phyloP scores from a whole-genome alignment of 352 stramenopile species.

The Globisporangium emineosum region DNA sequence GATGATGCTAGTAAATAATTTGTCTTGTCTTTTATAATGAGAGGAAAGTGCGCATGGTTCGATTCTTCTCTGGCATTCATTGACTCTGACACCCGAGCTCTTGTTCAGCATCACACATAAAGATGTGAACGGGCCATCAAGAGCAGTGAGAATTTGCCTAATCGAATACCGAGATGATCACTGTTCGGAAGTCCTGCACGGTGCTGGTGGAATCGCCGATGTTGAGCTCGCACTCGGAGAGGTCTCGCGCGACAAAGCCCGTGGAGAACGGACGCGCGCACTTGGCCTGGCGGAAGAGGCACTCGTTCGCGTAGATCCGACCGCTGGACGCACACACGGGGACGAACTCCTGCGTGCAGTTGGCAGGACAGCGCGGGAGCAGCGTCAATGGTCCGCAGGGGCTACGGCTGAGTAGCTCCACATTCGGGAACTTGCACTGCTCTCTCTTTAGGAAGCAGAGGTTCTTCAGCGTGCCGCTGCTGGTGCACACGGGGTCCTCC shows the following conservation, averaged over 20 bases:
- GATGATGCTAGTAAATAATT: constrained; percentile 13
- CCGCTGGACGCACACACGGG: constrained; percentile 53
- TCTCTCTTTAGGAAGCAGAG: constrained; percentile 35
- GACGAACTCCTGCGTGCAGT: constrained; percentile 34
- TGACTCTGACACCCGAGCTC: neutral
- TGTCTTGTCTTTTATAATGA: constrained; percentile 9
- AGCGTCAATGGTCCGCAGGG: constrained; percentile 23
- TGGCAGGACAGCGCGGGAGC: constrained; percentile 30
- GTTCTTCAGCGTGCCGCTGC: constrained; percentile 42
- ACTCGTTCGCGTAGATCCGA: constrained; percentile 52
- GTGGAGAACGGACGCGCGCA: constrained; percentile 26
- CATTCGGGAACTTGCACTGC: constrained; percentile 24
- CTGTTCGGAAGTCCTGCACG: constrained; percentile 8
- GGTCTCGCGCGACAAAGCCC: constrained; percentile 18
- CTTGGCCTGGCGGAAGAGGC: constrained; percentile 45
- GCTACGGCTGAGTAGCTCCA: constrained; percentile 23
- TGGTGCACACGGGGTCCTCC: constrained; percentile 51
- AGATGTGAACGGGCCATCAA: neutral
- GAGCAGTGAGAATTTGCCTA: constrained; percentile 4
- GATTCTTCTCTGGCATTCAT: neutral
- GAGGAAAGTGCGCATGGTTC: neutral
- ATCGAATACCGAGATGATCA: constrained; percentile 15
- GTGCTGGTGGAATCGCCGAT: constrained; percentile 16
- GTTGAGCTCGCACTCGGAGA: constrained; percentile 23
- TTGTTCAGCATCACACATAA: neutral